phyloP scores from a whole-genome alignment of 2,329 filamentous ascomycete genomes.

The Cryphonectria nitschkei region DNA sequence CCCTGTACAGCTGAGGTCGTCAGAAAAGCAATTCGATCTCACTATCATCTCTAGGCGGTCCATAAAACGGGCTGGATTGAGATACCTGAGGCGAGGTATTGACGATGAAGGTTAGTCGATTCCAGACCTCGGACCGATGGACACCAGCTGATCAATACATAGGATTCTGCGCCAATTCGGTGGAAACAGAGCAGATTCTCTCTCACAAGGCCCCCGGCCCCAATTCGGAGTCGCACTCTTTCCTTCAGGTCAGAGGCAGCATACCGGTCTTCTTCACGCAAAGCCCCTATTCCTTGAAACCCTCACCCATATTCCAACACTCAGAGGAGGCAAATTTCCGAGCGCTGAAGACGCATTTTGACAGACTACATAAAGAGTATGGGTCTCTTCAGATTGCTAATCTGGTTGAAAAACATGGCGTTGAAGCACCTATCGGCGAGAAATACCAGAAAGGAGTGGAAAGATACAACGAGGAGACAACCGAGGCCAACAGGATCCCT shows the following conservation, averaged over 20 bases:
- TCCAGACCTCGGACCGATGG: no score
- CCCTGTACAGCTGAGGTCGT: constrained; percentile 42
- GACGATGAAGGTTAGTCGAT: constrained; percentile 76
- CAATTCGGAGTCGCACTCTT: constrained; percentile 71
- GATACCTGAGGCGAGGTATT: constrained; percentile 87
- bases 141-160: neutral
- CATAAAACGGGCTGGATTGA: constrained; percentile 80
- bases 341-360: constrained; percentile 81
- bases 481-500: constrained; percentile 54
- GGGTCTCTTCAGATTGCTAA: constrained; percentile 79
- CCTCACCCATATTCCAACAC: constrained; percentile 79
- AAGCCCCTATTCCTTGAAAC: constrained; percentile 90
- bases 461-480: constrained; percentile 65
- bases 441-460: constrained; percentile 73
- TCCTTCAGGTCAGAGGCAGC: constrained; percentile 85
- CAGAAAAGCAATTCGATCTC: constrained; percentile 70
- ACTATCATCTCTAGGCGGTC: constrained; percentile 92
- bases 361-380: constrained; percentile 69
- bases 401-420: constrained; percentile 85
- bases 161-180: constrained; percentile 72
- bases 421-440: constrained; percentile 78
- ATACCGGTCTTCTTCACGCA: constrained; percentile 97
- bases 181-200: constrained; percentile 94
- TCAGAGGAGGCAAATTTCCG: constrained; percentile 76
- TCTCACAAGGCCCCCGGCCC: constrained; percentile 70